Conservation (phyloP, 257 asterid species). For the Thymus quinquecostatus region DNA sequence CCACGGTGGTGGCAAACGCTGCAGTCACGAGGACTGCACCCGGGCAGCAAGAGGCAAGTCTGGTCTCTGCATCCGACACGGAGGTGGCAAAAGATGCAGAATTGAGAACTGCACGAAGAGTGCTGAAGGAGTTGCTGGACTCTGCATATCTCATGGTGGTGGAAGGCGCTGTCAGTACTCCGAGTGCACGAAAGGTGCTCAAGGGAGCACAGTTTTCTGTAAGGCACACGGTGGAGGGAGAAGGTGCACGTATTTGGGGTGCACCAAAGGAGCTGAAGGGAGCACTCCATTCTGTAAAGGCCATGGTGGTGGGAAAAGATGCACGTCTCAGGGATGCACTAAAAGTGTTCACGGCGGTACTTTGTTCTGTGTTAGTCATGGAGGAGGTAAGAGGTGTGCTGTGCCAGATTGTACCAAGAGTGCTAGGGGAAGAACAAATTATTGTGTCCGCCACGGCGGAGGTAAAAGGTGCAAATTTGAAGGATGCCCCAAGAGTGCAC, state of each 20-base stretch:
- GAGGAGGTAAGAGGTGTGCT: conserved; percentile 65
- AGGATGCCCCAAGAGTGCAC: conserved; percentile 67
- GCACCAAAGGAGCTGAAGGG: conserved; percentile 76
- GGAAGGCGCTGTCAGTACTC: conserved; percentile 64
- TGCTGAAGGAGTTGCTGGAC: conserved; percentile 60
- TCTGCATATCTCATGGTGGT: conserved; percentile 75
- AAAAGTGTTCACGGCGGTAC: conserved; percentile 73
- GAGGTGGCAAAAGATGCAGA: conserved; percentile 73
- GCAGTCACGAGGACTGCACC: conserved; percentile 53
- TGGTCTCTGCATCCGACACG: conserved; percentile 64
- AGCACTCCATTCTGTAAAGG: conserved; percentile 64
- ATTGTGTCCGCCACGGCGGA: conserved; percentile 76
- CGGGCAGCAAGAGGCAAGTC: conserved; percentile 70
- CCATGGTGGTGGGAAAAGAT: conserved; percentile 74
- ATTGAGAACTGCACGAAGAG: conserved; percentile 55
- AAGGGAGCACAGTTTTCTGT: conserved; percentile 63
- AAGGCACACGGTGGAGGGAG: conserved; percentile 76
- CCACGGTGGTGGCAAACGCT: conserved; percentile 70
- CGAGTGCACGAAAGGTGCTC: conserved; percentile 62
- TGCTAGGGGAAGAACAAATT: conserved; percentile 63
- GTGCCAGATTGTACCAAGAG: conserved; percentile 54
- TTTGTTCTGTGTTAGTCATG: conserved; percentile 62
- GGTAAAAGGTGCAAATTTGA: conserved; percentile 64
- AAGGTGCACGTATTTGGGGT: conserved; percentile 57
- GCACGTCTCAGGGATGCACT: conserved; percentile 56